A percentile compares a stretch with the other conserved stretches of the same genome.
Conservation (phyloP, 1,284 basidiomycete genomes). For the Boletellus deceptivus region DNA sequence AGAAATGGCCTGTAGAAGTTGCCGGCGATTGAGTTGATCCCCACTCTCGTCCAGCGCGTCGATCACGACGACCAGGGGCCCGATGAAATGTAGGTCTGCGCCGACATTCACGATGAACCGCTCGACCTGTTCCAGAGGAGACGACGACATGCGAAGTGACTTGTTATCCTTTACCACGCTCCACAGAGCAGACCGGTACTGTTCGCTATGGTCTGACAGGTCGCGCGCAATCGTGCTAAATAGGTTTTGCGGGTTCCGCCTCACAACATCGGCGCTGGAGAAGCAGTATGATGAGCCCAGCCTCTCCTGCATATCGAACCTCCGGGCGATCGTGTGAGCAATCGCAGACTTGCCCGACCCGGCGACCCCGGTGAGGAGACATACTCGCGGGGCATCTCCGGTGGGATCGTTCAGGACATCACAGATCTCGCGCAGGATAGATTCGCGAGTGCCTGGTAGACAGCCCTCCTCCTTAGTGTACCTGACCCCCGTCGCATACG, state of each 20-base stretch:
- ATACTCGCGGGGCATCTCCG: too few species aligned
- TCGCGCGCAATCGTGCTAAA: not conserved
- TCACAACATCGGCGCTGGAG: not conserved
- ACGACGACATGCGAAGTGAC: not conserved
- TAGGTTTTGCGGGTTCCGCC: constrained; percentile 7
- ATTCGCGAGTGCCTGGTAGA: constrained; percentile 8
- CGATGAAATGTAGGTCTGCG: too few species aligned
- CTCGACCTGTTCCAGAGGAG: not conserved
- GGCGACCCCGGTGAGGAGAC: too few species aligned
- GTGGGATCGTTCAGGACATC: too few species aligned
- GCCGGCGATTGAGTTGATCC: not conserved
- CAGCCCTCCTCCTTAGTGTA: constrained; percentile 4
- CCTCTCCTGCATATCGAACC: too few species aligned
- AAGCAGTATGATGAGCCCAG: constrained; percentile 3
- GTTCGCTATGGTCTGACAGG: not conserved
- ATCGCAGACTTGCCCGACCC: too few species aligned
- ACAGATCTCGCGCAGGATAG: not conserved
- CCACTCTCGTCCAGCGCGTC: constrained; percentile 1
- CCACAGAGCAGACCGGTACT: not conserved
- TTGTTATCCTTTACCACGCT: not conserved
- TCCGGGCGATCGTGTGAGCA: too few species aligned
- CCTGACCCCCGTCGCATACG: not conserved
- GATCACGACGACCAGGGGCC: not conserved
- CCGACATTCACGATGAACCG: not conserved
- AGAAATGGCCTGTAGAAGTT: not conserved